Base-by-base conservation (phyloP, 164 flowering plant genomes). In the Annona cherimola region DNA sequence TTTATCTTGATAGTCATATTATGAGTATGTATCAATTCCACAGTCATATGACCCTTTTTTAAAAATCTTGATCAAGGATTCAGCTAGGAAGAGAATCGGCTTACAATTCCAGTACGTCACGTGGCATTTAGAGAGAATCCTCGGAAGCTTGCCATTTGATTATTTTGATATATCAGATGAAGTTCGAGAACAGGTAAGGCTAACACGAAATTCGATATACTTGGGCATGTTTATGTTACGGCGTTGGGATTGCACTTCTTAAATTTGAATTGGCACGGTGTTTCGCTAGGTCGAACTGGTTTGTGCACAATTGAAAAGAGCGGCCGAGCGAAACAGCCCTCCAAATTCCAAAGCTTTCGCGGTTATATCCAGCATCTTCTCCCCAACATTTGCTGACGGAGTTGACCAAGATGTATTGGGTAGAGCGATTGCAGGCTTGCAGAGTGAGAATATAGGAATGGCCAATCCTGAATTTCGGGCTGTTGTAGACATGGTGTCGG, bases 131-230 rank as follows among this genome's bases (percentile, higher is more conserved):
- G 97, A 88, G 84, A 89, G 81, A 77, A 87, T 88, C 59, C 79
- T 94, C 64, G 82, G 78, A 12, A 80, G 72, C 66, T 54, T 94
- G 39, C 93, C 95, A 6, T 90, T 83, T 75, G 85, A 89, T 72
- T 81, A 76, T 42, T 87, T 86, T 66, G 83, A 88, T 57, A 86
- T 94, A 79, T 88, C 99, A 12, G 97, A 90, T 69, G 99, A 94
- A 85, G 97, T 94, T 57, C 89, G 79, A 61, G 99, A 92, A 78
- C 97, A 92, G 94, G 99, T 94, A 82, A 1, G 46, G 26, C 16
- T 69, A 61, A 35, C 19, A 72, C 41, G 73, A 6, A 39, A 41
- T 69, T 42, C 39, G 2, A 4, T 63, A 11, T 63, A 61, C 19
- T 59, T 68, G 16, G 60, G 46, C 71, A 64, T 26, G 8, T 12